A percentile compares a stretch with the other conserved stretches of the same genome.
Conservation (phyloP, 257 asterid genomes). For the Forsythia viridissima region DNA sequence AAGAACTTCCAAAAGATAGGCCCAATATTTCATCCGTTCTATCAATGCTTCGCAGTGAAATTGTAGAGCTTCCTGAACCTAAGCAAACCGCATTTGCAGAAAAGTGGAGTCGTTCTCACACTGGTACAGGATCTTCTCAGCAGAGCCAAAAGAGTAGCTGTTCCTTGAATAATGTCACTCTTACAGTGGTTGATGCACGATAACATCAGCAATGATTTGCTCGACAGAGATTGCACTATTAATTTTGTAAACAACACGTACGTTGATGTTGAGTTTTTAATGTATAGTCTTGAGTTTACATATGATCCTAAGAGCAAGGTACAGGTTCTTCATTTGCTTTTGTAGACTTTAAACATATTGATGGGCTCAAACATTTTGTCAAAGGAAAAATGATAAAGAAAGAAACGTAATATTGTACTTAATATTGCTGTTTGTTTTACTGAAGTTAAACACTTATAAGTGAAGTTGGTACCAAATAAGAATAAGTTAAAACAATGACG, state of each 20-base stretch:
- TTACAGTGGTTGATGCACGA: conserved; percentile 48
- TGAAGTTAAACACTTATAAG: no score
- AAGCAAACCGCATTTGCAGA: conserved; percentile 38
- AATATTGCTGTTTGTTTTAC: no score
- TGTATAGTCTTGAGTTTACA: not conserved
- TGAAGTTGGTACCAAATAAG: no score
- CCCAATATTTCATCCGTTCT: conserved; percentile 50
- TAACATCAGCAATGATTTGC: conserved; percentile 8
- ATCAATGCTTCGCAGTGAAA: conserved; percentile 56
- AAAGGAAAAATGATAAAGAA: no score
- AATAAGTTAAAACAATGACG: not conserved
- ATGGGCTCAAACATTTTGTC: no score
- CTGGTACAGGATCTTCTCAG: conserved; percentile 33
- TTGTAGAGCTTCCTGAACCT: conserved; percentile 48
- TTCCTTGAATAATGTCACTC: conserved; percentile 38
- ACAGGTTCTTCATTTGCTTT: not conserved
- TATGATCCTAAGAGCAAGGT: not conserved
- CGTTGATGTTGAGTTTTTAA: not conserved
- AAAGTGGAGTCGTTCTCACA: conserved; percentile 13
- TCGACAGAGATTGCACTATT: not conserved
- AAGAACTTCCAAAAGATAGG: conserved; percentile 58
- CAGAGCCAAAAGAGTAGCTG: conserved; percentile 30
- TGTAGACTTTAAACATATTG: no score
- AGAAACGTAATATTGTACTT: no score
- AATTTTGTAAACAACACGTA: not conserved